Evolutionary conservation across 192 early-diverging fungal species (phyloP).

Genomic region (Piromyces sp.): DNA sequence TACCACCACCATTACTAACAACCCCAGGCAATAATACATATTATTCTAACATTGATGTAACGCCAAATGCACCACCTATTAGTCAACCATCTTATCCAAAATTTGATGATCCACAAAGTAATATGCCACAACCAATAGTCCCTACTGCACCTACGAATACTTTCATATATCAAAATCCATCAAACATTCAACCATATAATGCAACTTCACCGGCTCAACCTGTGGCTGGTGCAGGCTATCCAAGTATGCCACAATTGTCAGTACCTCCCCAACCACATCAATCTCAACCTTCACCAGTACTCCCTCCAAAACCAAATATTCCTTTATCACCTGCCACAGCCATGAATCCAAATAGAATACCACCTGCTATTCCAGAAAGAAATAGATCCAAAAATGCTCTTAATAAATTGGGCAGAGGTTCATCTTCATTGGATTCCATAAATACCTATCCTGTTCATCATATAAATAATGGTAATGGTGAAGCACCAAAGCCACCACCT

Average conservation of each 20-base stretch:
- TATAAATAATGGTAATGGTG: background rate
- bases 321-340: no score
- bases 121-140: no score
- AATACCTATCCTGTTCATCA: background rate
- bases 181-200: no score
- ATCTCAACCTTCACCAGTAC: no score
- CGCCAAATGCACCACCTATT: background rate
- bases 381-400: background rate
- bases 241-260: no score
- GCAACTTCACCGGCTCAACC: no score
- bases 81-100: background rate
- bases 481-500: background rate
- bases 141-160: no score
- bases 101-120: background rate
- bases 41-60: background rate
- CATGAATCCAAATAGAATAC: background rate
- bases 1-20: no score
- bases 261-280: no score
- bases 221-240: no score
- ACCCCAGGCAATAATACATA: background rate
- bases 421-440: background rate
- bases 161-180: no score
- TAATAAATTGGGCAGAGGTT: background rate
- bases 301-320: no score
- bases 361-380: background rate